Evolutionary conservation across 164 flowering plant species (phyloP).

Genomic region (Kalanchoe fedtschenkoi): DNA sequence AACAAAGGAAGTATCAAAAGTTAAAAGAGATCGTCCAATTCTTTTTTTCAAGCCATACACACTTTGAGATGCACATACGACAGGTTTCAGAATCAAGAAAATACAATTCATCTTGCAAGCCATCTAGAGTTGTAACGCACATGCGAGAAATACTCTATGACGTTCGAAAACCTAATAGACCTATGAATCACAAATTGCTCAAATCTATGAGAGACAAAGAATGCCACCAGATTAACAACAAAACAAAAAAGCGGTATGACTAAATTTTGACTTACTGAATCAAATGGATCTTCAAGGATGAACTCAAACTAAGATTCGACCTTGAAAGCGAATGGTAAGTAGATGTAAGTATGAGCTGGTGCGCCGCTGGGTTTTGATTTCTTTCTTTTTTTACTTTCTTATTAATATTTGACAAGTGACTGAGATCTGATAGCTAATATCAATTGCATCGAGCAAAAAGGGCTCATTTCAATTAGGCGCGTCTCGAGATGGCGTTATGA

Average conservation of each 20-base stretch:
- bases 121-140: neutral
- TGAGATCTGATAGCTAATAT: neutral
- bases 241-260: neutral
- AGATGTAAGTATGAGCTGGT: neutral
- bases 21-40: too few species aligned
- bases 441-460: neutral
- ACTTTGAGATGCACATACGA: too few species aligned
- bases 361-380: neutral
- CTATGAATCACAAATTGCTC: neutral
- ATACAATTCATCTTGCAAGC: neutral
- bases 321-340: neutral
- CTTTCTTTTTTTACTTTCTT: neutral
- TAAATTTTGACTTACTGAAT: neutral
- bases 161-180: neutral
- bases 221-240: neutral
- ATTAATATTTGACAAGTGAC: neutral
- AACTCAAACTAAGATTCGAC: too few species aligned
- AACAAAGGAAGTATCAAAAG: too few species aligned
- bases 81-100: neutral
- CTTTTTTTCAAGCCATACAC: too few species aligned
- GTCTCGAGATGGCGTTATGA: too few species aligned
- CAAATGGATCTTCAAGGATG: neutral
- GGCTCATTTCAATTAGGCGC: too few species aligned
- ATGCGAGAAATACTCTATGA: neutral
- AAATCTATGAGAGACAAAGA: too few species aligned